A percentile compares a stretch with the other conserved stretches of the same genome.
Conservation (phyloP, 495 filamentous ascomycete species). For the Cercophora samala region DNA sequence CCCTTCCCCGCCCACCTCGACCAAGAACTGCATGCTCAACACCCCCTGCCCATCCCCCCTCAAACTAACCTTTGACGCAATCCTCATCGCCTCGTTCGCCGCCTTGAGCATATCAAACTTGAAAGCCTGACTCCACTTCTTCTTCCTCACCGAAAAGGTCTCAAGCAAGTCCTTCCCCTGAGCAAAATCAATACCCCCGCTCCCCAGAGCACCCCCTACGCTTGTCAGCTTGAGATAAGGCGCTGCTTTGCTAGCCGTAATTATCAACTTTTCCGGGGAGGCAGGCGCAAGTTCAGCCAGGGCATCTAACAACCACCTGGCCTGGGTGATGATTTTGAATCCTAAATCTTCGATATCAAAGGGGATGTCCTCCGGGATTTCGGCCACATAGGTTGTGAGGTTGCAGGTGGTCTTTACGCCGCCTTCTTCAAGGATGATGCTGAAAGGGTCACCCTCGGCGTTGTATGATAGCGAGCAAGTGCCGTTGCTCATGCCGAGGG, state of each 20-base stretch:
- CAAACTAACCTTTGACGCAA: constrained; percentile 88
- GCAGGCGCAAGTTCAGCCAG: constrained; percentile 77
- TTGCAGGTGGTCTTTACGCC: constrained; percentile 90
- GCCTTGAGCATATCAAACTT: constrained; percentile 81
- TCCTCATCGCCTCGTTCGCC: constrained; percentile 81
- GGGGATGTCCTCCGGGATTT: constrained; percentile 69
- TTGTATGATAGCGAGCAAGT: constrained; percentile 79
- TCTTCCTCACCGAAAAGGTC: constrained; percentile 60
- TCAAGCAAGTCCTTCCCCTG: constrained; percentile 70
- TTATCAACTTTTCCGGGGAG: constrained; percentile 55
- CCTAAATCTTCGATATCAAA: constrained; percentile 72
- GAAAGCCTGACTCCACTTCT: constrained; percentile 57
- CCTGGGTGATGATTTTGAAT: constrained; percentile 93
- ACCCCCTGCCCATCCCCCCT: constrained; percentile 84
- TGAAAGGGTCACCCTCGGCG: constrained; percentile 67
- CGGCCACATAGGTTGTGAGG: constrained; percentile 82
- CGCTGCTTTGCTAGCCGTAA: constrained; percentile 59
- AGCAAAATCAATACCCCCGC: constrained; percentile 78
- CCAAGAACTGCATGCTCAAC: constrained; percentile 93
- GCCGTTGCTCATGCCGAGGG: constrained; percentile 66
- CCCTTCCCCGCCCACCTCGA: constrained; percentile 65
- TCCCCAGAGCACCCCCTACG: constrained; percentile 66
- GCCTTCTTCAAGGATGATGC: constrained; percentile 75
- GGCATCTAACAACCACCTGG: constrained; percentile 78
- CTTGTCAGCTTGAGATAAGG: constrained; percentile 75